These are phyloP conservation scores for Eucalyptus paniculata DNA, from an alignment of 345 rosid genomes.

Conservation along the genomic window DNA sequence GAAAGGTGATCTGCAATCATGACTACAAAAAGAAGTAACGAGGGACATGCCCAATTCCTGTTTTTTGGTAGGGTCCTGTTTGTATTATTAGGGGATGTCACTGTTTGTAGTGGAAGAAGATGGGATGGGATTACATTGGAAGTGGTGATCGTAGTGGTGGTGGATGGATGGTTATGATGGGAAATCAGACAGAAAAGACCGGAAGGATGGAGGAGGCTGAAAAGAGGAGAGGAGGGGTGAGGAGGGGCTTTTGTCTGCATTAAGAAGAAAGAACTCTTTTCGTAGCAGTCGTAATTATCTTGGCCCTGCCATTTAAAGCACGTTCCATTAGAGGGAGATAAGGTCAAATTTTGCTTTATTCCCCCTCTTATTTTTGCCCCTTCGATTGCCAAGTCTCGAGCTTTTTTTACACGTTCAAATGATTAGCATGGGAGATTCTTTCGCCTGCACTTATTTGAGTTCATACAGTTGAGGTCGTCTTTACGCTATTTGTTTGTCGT, in stretches of 20 bases:
- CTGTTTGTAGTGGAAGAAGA: not conserved
- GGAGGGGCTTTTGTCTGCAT: not conserved
- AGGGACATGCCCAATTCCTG: not conserved
- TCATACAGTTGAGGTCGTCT: not conserved
- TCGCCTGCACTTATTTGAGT: not conserved
- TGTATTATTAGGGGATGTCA: not conserved
- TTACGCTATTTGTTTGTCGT: not conserved
- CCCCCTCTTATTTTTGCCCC: not conserved
- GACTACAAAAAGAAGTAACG: not conserved
- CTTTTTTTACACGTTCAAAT: not conserved
- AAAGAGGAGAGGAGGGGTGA: not conserved
- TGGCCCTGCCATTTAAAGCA: not conserved
- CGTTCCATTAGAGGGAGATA: not conserved
- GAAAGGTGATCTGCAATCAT: not conserved
- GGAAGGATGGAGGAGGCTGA: not conserved
- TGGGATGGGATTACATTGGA: not conserved
- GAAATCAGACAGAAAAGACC: not conserved
- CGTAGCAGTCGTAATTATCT: not conserved
- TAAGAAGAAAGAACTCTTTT: not conserved
- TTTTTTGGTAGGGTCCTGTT: not conserved
- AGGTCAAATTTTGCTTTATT: not conserved
- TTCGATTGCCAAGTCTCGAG: not conserved
- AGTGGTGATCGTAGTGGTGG: not conserved
- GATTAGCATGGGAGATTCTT: not conserved
- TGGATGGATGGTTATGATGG: not conserved